Base-by-base conservation (phyloP, 768 basidiomycete species). In the Psilocybe subaeruginosa region DNA sequence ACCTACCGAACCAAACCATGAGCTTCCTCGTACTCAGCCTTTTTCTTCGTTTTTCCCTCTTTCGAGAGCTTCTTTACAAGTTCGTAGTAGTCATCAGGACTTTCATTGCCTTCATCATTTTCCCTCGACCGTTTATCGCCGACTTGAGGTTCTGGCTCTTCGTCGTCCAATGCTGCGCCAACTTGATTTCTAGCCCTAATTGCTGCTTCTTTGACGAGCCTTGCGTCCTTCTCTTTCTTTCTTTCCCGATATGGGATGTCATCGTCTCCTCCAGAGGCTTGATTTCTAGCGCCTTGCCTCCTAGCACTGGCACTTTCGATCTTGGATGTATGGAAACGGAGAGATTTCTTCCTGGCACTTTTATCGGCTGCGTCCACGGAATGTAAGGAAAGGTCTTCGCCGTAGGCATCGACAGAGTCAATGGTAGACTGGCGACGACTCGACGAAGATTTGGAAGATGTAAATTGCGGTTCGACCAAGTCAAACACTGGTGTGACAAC, bases 321-420 rank as follows among this genome's bases (percentile, higher is more conserved):
- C 71, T 90, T 92, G 56, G 92, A 85, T 4, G 94, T 95, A 75
- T 99, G 93, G 86, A 99, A 99, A 37, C 91, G 89, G 33, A 99
- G 83, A 6, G 92, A 85, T 65, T 90, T 91, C 66, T 87, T 90
- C 58, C 90, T 87, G 3, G 91, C 88, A 17, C 79, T 84, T 73
- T 97, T 97, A 78, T 98, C 97, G 4, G 82, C 83, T 19, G 88
- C 84, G 66, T 98, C 97, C 8, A 85, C 85, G 35, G 82, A 76
- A 59, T 84, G 81, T 16, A 99, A 82, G 14, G 82, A 72, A 1
- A 84, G 85, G 3, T 86, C 80, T 69, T 99, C 97, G 55, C 95
- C 93, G 65, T 85, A 93, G 2, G 85, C 80, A 67, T 90, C 82
- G 65, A 85, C 73, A 33, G 71, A 57, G 23, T 71, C 70, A 14